phyloP scores from a whole-genome alignment of 768 basidiomycete species.

The Harrya chromipes region DNA sequence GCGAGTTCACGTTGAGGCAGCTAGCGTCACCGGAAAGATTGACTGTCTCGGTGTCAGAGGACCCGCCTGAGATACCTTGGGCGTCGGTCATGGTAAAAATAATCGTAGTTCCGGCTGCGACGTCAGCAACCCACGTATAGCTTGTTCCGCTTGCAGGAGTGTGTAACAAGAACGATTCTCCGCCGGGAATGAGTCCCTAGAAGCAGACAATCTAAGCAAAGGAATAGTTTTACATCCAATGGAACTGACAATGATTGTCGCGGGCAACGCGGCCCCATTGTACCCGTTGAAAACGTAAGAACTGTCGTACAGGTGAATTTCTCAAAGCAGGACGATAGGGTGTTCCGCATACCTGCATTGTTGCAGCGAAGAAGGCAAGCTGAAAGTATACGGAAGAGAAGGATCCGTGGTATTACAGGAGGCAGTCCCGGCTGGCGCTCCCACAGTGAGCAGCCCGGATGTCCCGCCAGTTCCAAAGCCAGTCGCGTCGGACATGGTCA shows the following conservation, averaged over 20 bases:
- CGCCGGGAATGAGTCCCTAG: slow-evolving; percentile 64
- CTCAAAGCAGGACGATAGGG: not conserved
- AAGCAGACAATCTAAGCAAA: not conserved
- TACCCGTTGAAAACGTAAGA: slow-evolving; percentile 48
- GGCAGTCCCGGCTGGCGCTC: slow-evolving; percentile 36
- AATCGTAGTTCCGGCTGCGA: slow-evolving; percentile 54
- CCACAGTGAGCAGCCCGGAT: slow-evolving; percentile 47
- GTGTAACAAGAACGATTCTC: slow-evolving; percentile 45
- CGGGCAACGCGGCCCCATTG: slow-evolving; percentile 45
- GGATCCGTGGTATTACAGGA: slow-evolving; percentile 51
- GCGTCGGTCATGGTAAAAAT: slow-evolving; percentile 57
- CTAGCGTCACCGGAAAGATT: slow-evolving; percentile 43
- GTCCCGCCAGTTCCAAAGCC: slow-evolving; percentile 69
- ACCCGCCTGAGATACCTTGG: slow-evolving; percentile 52
- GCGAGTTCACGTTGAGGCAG: slow-evolving; percentile 53
- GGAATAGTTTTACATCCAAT: not conserved
- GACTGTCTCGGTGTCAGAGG: slow-evolving; percentile 51
- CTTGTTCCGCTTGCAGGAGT: slow-evolving; percentile 36
- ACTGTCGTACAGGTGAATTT: slow-evolving; percentile 29
- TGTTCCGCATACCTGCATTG: slow-evolving; percentile 54
- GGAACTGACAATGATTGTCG: slow-evolving; percentile 49
- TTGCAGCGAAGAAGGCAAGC: slow-evolving; percentile 49
- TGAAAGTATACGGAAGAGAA: slow-evolving; percentile 44
- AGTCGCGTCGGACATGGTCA: slow-evolving; percentile 69
- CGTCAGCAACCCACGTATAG: slow-evolving; percentile 56